phyloP scores from a whole-genome alignment of 2,329 filamentous ascomycete species.

The Microdochium trichocladiopsis region DNA sequence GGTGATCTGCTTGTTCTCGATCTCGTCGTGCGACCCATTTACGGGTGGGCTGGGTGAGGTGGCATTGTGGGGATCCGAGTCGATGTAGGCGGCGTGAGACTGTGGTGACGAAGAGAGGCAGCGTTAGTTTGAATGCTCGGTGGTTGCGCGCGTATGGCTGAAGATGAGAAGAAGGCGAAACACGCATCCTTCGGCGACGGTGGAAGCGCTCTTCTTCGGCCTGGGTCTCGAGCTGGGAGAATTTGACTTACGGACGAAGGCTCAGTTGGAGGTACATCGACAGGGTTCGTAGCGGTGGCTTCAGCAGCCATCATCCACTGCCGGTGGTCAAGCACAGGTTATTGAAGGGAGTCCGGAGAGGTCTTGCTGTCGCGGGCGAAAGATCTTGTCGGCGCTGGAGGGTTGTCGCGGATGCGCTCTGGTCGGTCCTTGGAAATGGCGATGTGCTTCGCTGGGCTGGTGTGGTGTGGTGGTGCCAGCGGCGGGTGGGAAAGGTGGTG shows the following conservation, averaged over 20 bases:
- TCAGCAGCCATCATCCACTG: conserved; percentile 26
- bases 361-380: background rate
- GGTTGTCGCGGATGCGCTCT: background rate
- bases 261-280: conserved; percentile 23
- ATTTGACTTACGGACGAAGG: conserved; percentile 21
- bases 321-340: background rate
- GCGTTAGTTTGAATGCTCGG: background rate
- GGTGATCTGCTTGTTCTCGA: conserved; percentile 50
- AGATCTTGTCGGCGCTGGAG: background rate
- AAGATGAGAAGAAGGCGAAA: no score
- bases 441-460: background rate
- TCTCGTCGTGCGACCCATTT: conserved; percentile 47
- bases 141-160: no score
- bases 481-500: background rate
- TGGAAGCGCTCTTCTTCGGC: background rate
- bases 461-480: background rate
- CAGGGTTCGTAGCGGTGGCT: conserved; percentile 20
- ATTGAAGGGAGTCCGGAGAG: background rate
- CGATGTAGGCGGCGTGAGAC: conserved; percentile 23
- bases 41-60: conserved; percentile 30
- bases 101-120: conserved; percentile 4
- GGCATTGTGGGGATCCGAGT: conserved; percentile 39
- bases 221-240: conserved; percentile 1
- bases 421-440: background rate
- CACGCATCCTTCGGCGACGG: background rate